Evolutionary conservation across 306 rosid genomes (phyloP).

Genomic region (Vachellia collinsii): DNA sequence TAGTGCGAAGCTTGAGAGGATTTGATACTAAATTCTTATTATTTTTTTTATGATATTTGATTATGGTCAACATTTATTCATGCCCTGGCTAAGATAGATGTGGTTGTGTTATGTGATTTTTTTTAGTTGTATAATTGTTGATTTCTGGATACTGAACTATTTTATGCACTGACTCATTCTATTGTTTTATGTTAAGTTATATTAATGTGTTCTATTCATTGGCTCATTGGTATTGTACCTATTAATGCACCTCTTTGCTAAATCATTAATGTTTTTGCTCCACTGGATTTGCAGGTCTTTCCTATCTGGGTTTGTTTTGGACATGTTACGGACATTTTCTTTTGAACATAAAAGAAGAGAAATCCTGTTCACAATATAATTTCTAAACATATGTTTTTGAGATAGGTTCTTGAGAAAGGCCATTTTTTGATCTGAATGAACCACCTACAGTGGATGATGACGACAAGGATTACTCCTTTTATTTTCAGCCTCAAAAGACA

Average conservation of each 20-base stretch:
- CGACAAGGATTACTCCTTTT: slow-evolving; percentile 52
- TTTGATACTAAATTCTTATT: neutral
- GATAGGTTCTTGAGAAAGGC: slow-evolving; percentile 97
- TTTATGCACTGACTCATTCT: neutral
- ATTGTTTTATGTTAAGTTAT: neutral
- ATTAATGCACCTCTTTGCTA: neutral
- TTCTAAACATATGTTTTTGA: slow-evolving; percentile 82
- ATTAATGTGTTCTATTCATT: neutral
- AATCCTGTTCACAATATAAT: slow-evolving; percentile 39
- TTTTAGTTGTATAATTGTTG: neutral
- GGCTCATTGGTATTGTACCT: slow-evolving; percentile 10
- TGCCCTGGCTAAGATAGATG: neutral
- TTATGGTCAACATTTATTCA: neutral
- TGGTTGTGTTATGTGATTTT: neutral
- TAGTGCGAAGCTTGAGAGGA: neutral
- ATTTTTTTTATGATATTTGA: neutral
- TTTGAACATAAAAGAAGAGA: slow-evolving; percentile 42
- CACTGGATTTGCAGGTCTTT: slow-evolving; percentile 32
- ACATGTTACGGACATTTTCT: slow-evolving; percentile 56
- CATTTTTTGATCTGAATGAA: slow-evolving; percentile 94
- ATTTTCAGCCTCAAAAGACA: slow-evolving; percentile 74
- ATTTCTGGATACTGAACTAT: neutral
- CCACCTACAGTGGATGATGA: slow-evolving; percentile 86
- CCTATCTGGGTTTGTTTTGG: slow-evolving; percentile 33
- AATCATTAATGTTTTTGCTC: slow-evolving; percentile 9